A percentile compares a stretch with the other conserved stretches of the same genome.
Evolutionary conservation across 2,329 filamentous ascomycete species (phyloP).

Genomic region (Arthrocladium fulminans): DNA sequence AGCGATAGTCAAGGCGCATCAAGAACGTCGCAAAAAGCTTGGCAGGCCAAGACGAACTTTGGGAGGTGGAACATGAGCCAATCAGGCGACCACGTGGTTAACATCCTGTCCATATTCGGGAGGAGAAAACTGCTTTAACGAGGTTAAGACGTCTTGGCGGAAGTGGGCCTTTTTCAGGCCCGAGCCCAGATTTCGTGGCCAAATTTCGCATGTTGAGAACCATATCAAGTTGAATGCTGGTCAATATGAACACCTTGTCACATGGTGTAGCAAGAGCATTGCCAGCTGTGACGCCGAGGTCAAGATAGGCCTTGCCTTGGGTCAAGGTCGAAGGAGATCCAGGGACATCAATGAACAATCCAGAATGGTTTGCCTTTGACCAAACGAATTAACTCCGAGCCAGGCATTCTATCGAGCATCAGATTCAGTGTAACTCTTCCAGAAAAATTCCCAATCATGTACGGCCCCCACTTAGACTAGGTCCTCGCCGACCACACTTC

Average conservation of each 20-base stretch:
- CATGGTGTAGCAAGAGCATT: no score
- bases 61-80: neutral
- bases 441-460: slow-evolving; percentile 1
- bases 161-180: neutral
- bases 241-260: no score
- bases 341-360: neutral
- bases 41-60: neutral
- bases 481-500: neutral
- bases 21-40: neutral
- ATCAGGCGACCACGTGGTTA: neutral
- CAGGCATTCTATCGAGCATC: neutral
- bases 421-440: neutral
- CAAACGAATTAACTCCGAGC: neutral
- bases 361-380: neutral
- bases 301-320: no score
- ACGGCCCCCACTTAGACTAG: neutral
- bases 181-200: no score
- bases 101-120: no score
- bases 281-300: no score
- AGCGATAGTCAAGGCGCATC: neutral
- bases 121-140: neutral
- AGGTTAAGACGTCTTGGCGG: neutral
- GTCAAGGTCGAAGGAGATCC: neutral
- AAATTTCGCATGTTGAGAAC: no score
- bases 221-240: no score